Evolutionary conservation across 176 grass and related monocot genomes (phyloP).

Genomic region (Paspalum notatum): DNA sequence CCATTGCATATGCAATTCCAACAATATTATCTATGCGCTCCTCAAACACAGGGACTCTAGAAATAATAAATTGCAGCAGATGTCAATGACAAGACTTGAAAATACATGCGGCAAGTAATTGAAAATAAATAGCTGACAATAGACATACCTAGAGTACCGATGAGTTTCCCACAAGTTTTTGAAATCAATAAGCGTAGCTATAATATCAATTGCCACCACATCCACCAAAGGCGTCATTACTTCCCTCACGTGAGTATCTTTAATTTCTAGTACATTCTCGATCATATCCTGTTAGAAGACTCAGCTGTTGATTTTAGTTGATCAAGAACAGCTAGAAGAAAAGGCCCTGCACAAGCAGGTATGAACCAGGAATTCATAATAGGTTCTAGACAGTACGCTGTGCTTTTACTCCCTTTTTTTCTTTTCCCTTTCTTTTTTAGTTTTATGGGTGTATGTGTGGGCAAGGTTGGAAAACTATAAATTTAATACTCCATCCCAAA

Average conservation of each 20-base stretch:
- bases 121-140: constrained; percentile 13
- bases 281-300: constrained; percentile 90
- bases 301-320: constrained; percentile 18
- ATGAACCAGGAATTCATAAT: constrained; percentile 22
- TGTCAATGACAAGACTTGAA: constrained; percentile 37
- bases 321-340: constrained; percentile 16
- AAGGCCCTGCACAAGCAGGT: constrained; percentile 2
- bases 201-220: constrained; percentile 87
- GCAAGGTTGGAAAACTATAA: background rate
- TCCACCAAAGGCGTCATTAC: constrained; percentile 98
- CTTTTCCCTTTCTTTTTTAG: too few relatives aligned
- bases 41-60: constrained; percentile 96
- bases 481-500: too few relatives aligned
- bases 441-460: background rate
- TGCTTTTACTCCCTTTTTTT: background rate
- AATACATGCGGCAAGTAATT: constrained; percentile 14
- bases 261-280: constrained; percentile 97
- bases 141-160: constrained; percentile 86
- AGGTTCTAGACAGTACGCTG: background rate
- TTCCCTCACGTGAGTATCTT: constrained; percentile 96
- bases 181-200: constrained; percentile 87
- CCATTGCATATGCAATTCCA: constrained; percentile 99
- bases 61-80: constrained; percentile 50
- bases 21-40: constrained; percentile 99
- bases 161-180: constrained; percentile 91